Percentiles rank a stretch among this genome's conserved stretches.
Evolutionary conservation across 2,329 filamentous ascomycete genomes (phyloP).

Genomic region (Clarireedia homoeocarpa): DNA sequence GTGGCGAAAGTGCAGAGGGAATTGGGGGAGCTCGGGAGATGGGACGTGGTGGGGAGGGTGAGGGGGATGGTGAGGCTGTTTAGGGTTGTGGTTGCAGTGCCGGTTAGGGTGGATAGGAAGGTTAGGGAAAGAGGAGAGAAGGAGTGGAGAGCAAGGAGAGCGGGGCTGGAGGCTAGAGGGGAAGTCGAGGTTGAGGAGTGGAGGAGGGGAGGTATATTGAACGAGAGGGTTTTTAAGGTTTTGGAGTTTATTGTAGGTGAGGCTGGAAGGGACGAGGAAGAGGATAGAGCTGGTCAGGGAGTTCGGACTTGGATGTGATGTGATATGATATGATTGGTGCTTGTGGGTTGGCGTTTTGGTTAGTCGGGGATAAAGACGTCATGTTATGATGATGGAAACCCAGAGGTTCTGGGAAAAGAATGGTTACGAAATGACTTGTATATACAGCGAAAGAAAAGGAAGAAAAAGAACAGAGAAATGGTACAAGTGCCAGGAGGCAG

Average conservation of each 20-base stretch:
- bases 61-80: slow-evolving; percentile 33
- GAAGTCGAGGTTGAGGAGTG: slow-evolving; percentile 20
- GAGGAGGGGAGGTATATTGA: slow-evolving; percentile 30
- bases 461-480: too few relatives aligned
- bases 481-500: too few relatives aligned
- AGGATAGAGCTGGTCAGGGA: slow-evolving; percentile 15
- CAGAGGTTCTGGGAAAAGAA: too few relatives aligned
- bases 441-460: too few relatives aligned
- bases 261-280: slow-evolving; percentile 34
- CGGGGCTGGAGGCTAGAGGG: slow-evolving; percentile 30
- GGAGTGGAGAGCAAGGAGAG: slow-evolving; percentile 31
- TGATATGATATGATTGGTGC: too few relatives aligned
- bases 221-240: slow-evolving; percentile 33
- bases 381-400: too few relatives aligned
- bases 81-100: slow-evolving; percentile 33
- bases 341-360: too few relatives aligned
- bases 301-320: neutral
- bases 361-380: too few relatives aligned
- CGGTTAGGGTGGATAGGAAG: slow-evolving; percentile 34
- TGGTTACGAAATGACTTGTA: too few relatives aligned
- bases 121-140: slow-evolving; percentile 32
- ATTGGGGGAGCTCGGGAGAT: slow-evolving; percentile 32
- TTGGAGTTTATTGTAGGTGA: slow-evolving; percentile 34
- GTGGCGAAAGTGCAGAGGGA: slow-evolving; percentile 33
- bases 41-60: slow-evolving; percentile 32